These are phyloP conservation scores for Cadophora luteo-olivacea DNA, from an alignment of 2,329 filamentous ascomycete species.

Conservation along the genomic window DNA sequence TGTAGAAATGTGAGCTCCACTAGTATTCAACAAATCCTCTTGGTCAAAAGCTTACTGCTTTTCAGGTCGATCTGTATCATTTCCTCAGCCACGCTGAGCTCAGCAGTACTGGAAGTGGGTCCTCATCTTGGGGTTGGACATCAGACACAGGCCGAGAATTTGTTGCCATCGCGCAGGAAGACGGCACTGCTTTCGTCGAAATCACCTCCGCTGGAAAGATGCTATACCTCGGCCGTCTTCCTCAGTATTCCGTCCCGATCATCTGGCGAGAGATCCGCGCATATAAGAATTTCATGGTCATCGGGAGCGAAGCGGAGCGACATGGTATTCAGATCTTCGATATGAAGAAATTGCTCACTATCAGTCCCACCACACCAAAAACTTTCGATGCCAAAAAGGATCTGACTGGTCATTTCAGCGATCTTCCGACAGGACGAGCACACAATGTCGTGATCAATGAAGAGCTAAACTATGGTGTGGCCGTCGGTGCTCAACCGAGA, in stretches of 20 bases:
- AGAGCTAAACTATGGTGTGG: constrained; percentile 41
- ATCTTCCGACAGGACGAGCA: constrained; percentile 2
- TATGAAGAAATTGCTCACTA: constrained; percentile 56
- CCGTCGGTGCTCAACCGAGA: constrained; percentile 25
- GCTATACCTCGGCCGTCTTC: constrained; percentile 49
- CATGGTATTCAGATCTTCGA: constrained; percentile 63
- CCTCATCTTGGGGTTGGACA: constrained; percentile 50
- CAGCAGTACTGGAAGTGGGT: constrained; percentile 51
- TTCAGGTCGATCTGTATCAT: constrained; percentile 58
- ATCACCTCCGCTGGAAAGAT: constrained; percentile 52
- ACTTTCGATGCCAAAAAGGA: constrained; percentile 45
- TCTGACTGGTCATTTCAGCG: constrained; percentile 18
- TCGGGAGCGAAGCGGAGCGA: constrained; percentile 49
- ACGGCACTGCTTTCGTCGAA: constrained; percentile 58
- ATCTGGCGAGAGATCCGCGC: constrained; percentile 49
- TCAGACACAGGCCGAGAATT: constrained; percentile 55
- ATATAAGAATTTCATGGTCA: constrained; percentile 47
- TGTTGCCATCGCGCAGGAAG: constrained; percentile 54
- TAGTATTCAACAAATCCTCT: no score
- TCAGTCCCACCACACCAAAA: constrained; percentile 50
- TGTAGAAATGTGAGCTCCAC: constrained; percentile 49
- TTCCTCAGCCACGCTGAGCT: constrained; percentile 61
- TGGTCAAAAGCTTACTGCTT: constrained; percentile 5
- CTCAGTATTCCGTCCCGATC: constrained; percentile 23
- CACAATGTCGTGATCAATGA: constrained; percentile 21